Conservation (phyloP, 2,329 filamentous ascomycete genomes). For the Microcyclospora pomicola region DNA sequence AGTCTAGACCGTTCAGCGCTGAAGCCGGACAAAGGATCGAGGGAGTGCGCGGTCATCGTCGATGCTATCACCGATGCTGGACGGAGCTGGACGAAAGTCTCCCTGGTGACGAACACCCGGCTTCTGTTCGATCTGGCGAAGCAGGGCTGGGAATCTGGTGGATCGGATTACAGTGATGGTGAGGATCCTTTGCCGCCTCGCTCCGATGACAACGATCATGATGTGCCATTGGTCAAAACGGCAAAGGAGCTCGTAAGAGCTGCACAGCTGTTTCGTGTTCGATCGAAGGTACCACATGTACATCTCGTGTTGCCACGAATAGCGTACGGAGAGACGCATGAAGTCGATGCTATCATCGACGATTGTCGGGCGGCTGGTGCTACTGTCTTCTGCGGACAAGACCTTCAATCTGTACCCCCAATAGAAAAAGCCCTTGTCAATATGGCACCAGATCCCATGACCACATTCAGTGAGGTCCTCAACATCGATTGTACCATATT, state of each 20-base stretch:
- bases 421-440: constrained; percentile 15
- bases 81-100: constrained; percentile 54
- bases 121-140: constrained; percentile 56
- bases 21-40: constrained; percentile 5
- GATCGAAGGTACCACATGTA: constrained; percentile 46
- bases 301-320: constrained; percentile 50
- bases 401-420: constrained; percentile 8
- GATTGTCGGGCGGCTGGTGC: constrained; percentile 41
- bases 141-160: constrained; percentile 46
- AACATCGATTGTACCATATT: constrained; percentile 58
- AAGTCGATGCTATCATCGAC: constrained; percentile 43
- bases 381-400: constrained; percentile 19
- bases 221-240: constrained; percentile 46
- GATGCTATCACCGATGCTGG: constrained; percentile 53
- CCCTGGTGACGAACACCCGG: constrained; percentile 48
- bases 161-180: constrained; percentile 28
- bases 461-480: constrained; percentile 28
- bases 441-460: constrained; percentile 27
- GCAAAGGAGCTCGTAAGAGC: constrained; percentile 46
- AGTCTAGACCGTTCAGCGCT: constrained; percentile 13
- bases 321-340: constrained; percentile 32
- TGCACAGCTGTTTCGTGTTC: constrained; percentile 41
- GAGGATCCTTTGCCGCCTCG: constrained; percentile 12
- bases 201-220: constrained; percentile 34
- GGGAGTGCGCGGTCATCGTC: constrained; percentile 31